Base-by-base conservation (phyloP, 345 rosid species). In the Gossypium raimondii region DNA sequence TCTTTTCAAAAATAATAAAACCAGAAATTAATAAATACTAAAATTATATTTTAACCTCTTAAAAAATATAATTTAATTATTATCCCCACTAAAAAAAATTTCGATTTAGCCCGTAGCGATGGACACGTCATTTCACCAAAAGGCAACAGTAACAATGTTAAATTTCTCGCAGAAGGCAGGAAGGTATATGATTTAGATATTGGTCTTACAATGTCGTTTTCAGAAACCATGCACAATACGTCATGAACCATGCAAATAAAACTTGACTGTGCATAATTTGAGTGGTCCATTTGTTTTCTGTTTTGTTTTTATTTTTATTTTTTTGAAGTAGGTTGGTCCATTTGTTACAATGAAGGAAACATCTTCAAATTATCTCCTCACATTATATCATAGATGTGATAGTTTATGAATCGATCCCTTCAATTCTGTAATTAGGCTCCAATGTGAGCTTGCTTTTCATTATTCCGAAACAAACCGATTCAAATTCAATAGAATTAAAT, bases 281-380 rank as follows among this genome's bases (percentile, higher is more conserved):
- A 16, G 52, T 65, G 53, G 70, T 34, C 41, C 41, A 34, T 34
- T 53, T n/a, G 63, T 18, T 11, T 34, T 34, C 38, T 34, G 38
- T 34, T 4, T 34, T 4, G 38, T 34, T 34, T 34, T 34, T 34
- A 5, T 34, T 34, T 34, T 34, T 5, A 34, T 34, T 34, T 34
- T 34, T 34, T 5, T 34, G 41, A 34, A 34, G 41, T 34, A 34
- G 48, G 27, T 47, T 70, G 62, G 62, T 70, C 50, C 62, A 55
- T 34, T 53, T n/a, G 74, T 18, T 11, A 55, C 51, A 41, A 71
- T 13, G 18, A 71, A 55, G 74, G 74, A 71, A 71, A 71, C 74
- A 71, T 0, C 3, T 14, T 12, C 48, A 71, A 62, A 34, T 51
- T 27, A 69, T 70, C 47, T 50, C 44, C 45, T 52, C 57, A 16